phyloP scores from a whole-genome alignment of 164 flowering plant genomes.

The Vitis rupestris region DNA sequence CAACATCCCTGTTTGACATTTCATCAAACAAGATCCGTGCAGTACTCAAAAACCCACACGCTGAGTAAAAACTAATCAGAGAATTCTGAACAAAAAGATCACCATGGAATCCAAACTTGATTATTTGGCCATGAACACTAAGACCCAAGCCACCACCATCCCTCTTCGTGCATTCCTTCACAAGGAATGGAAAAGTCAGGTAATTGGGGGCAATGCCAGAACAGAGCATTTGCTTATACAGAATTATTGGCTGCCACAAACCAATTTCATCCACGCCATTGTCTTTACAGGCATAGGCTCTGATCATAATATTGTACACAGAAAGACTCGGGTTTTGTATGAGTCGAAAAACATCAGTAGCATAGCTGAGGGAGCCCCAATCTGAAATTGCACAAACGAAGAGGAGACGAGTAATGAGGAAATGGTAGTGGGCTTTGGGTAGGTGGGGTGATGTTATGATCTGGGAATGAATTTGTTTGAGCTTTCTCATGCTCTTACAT shows the following conservation, averaged over 20 bases:
- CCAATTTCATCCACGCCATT: constrained; percentile 7
- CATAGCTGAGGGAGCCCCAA: constrained; percentile 41
- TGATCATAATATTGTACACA: constrained; percentile 61
- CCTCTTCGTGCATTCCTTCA: constrained; percentile 50
- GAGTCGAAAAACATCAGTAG: constrained; percentile 37
- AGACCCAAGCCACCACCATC: constrained; percentile 29
- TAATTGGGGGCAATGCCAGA: constrained; percentile 46
- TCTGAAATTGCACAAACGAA: constrained; percentile 46
- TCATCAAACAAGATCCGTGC: constrained; percentile 59
- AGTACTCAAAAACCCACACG: constrained; percentile 26
- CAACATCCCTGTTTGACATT: constrained; percentile 55
- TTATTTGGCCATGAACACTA: constrained; percentile 43
- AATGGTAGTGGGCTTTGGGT: constrained; percentile 23
- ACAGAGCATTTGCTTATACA: constrained; percentile 55
- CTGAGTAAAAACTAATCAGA: constrained; percentile 38
- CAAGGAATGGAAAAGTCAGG: constrained; percentile 65
- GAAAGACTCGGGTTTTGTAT: constrained; percentile 38
- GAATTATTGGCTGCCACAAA: constrained; percentile 18
- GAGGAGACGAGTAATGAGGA: constrained; percentile 62
- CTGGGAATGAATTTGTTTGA: constrained; percentile 61
- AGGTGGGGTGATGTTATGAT: constrained; percentile 38
- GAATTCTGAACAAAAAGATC: constrained; percentile 54
- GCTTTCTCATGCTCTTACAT: constrained; percentile 49
- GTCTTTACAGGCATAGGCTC: constrained; percentile 36
- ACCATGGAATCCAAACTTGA: constrained; percentile 38